A percentile compares a stretch with the other conserved stretches of the same genome.
These are phyloP conservation scores for Asclepias syriaca DNA, from an alignment of 257 asterid species.

Conservation along the genomic window DNA sequence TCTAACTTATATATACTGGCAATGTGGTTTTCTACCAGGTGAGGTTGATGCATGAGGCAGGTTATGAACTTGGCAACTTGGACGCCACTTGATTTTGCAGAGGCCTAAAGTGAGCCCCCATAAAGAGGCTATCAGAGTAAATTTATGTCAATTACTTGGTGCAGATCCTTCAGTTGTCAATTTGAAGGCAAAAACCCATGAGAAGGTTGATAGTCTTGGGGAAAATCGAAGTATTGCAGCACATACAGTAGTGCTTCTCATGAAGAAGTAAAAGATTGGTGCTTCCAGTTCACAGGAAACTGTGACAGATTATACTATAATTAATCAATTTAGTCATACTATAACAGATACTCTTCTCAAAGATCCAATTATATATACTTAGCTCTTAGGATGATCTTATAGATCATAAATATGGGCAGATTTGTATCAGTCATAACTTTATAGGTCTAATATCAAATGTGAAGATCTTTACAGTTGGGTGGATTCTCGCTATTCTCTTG, in stretches of 20 bases:
- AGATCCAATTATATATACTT: background rate
- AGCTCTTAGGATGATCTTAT: background rate
- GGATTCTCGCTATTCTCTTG: background rate
- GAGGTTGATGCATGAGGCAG: constrained; percentile 88
- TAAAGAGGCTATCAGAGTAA: constrained; percentile 74
- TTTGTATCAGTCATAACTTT: background rate
- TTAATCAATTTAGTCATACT: background rate
- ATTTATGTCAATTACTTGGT: constrained; percentile 68
- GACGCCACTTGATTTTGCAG: constrained; percentile 92
- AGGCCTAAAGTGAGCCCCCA: constrained; percentile 93
- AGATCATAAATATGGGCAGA: background rate
- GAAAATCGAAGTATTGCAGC: constrained; percentile 97
- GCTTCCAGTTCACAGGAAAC: background rate
- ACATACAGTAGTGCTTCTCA: constrained; percentile 85
- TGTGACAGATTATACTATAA: constrained; percentile 6
- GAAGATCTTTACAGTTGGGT: background rate
- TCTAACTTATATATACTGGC: constrained; percentile 12
- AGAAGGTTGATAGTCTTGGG: constrained; percentile 95
- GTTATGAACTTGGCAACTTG: constrained; percentile 82
- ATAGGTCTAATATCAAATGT: background rate
- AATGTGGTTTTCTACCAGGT: constrained; percentile 45
- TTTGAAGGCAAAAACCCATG: constrained; percentile 94
- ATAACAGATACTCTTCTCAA: background rate
- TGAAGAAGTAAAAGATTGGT: constrained; percentile 37
- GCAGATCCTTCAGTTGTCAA: constrained; percentile 82